Evolutionary conservation across 768 basidiomycete species (phyloP), one percentile per base, ranked within the genome.

Genomic region (Rossbeevera mucosa): DNA sequence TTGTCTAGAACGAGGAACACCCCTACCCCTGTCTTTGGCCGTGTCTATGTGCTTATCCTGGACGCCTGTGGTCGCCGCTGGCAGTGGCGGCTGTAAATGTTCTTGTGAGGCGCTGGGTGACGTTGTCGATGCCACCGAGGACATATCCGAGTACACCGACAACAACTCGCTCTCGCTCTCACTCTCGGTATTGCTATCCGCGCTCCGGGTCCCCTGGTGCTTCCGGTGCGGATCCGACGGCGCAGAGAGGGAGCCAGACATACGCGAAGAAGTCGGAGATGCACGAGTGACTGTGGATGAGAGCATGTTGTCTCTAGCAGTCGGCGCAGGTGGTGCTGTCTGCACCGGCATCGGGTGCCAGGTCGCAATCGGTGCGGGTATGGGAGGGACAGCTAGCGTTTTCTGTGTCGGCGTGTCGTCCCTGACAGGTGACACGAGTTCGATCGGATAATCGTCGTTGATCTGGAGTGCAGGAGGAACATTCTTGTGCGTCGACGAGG

Each of bases 331-430:
- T 18, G 52, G 58, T 20, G 63, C 54, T 16, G 64, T 59, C 43
- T 59, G 44, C 4, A 56, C 47, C n/a, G 62, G 56, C 26, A 54
- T 58, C 22, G 73, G 72, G 3, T 73, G 70, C 36, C 74, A 74
- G 1, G 79, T 76, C 4, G 65, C 74, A 6, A 77, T 76, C 2
- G 79, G 2, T 13, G 13, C 82, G 5, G 78, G 76, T 52, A 85
- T 83, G 7, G 63, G 70, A 14, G 83, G 83, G 45, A 85, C 80
- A 1, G 76, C 71, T 24, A 78, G 59, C 0, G 75, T 74, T 13
- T 69, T 73, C 31, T 73, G 77, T 2, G 73, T 69, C 24, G 47
- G 49, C 7, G 52, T 31, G 22, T 53, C 65, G n/a, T 44, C 21
- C 13, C 16, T 48, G 2, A 52, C 4, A 11, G 51, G 62, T 4